phyloP scores from a whole-genome alignment of 1,284 basidiomycete species.

The Tranzscheliella williamsii region DNA sequence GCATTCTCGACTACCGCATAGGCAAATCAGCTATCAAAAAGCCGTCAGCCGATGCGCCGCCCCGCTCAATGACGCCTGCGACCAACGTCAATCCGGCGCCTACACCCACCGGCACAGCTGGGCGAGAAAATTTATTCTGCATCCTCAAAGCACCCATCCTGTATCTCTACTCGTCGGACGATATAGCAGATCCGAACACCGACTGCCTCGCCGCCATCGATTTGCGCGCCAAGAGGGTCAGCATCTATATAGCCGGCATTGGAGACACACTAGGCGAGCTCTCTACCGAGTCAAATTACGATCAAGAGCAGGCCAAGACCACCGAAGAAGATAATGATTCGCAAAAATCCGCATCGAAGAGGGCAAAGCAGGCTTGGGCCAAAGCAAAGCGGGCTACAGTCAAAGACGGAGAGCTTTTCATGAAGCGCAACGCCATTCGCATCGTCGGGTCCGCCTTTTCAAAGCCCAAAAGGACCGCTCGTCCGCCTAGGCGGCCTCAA shows the following conservation, averaged over 20 bases:
- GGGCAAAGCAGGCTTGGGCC: constrained; percentile 16
- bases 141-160: constrained; percentile 57
- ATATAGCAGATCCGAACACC: constrained; percentile 38
- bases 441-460: constrained; percentile 30
- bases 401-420: constrained; percentile 56
- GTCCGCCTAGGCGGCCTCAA: constrained; percentile 16
- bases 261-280: constrained; percentile 54
- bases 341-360: constrained; percentile 5
- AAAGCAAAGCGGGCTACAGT: constrained; percentile 35
- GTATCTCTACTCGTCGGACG: constrained; percentile 56
- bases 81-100: constrained; percentile 7
- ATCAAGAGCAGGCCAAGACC: constrained; percentile 2
- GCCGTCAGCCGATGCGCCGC: constrained; percentile 1
- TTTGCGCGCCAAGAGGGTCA: constrained; percentile 53
- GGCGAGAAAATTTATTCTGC: constrained; percentile 45
- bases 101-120: constrained; percentile 15
- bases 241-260: constrained; percentile 45
- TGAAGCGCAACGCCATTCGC: constrained; percentile 56
- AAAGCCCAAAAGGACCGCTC: constrained; percentile 4
- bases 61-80: background rate
- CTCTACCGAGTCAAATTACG: constrained; percentile 1
- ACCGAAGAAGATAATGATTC: constrained; percentile 13
- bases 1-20: constrained; percentile 49
- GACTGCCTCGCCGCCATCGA: constrained; percentile 58
- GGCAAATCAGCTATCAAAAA: constrained; percentile 10